Conservation (phyloP, 306 rosid genomes). For the Casuarina glauca region DNA sequence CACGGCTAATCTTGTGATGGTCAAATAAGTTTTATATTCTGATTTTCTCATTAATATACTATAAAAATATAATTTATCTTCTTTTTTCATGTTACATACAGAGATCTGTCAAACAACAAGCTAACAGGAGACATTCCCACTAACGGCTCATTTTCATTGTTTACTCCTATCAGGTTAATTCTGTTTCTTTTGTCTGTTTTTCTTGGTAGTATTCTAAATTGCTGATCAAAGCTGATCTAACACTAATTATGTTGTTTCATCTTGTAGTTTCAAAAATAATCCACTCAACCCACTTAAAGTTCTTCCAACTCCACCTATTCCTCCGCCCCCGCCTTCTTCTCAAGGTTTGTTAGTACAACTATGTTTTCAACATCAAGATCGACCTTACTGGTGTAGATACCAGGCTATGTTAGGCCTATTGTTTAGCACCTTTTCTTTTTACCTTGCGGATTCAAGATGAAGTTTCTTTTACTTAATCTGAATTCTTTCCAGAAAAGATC, state of each 20-base stretch:
- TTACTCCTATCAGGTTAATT: slow-evolving; percentile 89
- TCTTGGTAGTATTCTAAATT: neutral
- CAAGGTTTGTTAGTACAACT: slow-evolving; percentile 46
- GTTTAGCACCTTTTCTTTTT: neutral
- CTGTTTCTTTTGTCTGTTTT: slow-evolving; percentile 8
- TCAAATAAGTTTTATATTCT: slow-evolving; percentile 1
- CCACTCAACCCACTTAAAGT: neutral
- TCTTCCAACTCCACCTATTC: slow-evolving; percentile 43
- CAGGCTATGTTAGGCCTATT: neutral
- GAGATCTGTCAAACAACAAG: slow-evolving; percentile 80
- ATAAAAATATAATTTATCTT: slow-evolving; percentile 27
- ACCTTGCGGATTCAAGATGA: neutral
- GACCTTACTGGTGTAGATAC: neutral
- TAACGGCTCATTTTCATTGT: slow-evolving; percentile 79
- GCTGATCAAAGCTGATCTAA: neutral
- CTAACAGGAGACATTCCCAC: slow-evolving; percentile 64
- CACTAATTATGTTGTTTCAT: slow-evolving; percentile 17
- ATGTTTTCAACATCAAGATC: neutral
- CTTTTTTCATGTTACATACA: slow-evolving; percentile 38
- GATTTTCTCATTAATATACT: slow-evolving; percentile 14
- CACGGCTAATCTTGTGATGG: slow-evolving; percentile 16
- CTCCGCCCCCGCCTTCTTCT: slow-evolving; percentile 35
- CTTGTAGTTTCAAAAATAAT: slow-evolving; percentile 70
- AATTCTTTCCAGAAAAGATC: neutral
- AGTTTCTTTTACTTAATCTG: neutral